Percentiles rank a stretch among this genome's conserved stretches.
Conservation (phyloP, 305 asterid species). For the Solanum hybrid region DNA sequence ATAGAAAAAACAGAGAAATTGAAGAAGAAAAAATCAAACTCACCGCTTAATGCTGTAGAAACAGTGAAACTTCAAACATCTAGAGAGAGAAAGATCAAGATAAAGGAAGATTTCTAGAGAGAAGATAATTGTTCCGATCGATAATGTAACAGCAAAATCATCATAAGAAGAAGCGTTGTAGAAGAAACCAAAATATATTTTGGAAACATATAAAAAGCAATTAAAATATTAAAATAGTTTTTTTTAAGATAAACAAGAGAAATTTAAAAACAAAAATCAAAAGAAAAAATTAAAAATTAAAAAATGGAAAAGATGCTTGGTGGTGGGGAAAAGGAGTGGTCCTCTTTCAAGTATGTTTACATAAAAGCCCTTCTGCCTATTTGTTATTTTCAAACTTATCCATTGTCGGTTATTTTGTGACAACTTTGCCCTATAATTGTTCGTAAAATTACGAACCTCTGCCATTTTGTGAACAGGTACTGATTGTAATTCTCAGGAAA, state of each 20-base stretch:
- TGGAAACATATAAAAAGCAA: neutral
- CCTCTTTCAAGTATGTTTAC: neutral
- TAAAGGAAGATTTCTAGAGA: neutral
- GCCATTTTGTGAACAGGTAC: neutral
- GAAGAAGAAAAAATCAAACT: neutral
- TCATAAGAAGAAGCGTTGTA: neutral
- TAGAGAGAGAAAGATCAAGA: neutral
- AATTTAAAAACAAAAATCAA: neutral
- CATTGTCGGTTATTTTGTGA: neutral
- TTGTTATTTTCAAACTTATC: neutral
- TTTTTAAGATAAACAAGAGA: neutral
- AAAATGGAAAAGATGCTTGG: slow-evolving; percentile 1
- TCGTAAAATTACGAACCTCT: neutral
- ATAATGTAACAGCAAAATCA: slow-evolving; percentile 4
- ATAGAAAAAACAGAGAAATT: neutral
- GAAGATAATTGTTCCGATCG: neutral
- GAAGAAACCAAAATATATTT: slow-evolving; percentile 6
- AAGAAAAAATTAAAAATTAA: neutral
- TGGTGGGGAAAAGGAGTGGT: slow-evolving; percentile 8
- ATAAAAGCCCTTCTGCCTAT: neutral
- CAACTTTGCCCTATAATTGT: neutral
- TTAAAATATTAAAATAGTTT: neutral
- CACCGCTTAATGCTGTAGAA: slow-evolving; percentile 2
- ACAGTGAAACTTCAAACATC: neutral
- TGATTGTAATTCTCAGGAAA: neutral